These are phyloP conservation scores for Neostapfia colusana DNA, from an alignment of 176 grass and related monocot genomes.

Conservation along the genomic window DNA sequence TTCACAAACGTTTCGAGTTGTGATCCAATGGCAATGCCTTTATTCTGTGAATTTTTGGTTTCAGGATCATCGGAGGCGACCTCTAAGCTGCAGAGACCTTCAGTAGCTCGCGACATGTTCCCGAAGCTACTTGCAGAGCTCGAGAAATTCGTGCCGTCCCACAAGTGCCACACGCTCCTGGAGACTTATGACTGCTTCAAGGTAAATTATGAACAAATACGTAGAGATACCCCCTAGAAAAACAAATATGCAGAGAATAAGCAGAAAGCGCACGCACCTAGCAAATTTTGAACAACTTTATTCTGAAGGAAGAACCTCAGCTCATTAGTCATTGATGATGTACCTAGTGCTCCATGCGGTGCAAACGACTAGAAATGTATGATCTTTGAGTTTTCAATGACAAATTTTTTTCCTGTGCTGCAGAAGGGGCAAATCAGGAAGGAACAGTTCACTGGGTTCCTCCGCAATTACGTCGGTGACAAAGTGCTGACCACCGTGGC, in stretches of 20 bases:
- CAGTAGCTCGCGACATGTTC: constrained; percentile 48
- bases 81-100: constrained; percentile 30
- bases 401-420: constrained; percentile 23
- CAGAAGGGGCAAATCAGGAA: constrained; percentile 75
- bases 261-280: no score
- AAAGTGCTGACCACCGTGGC: constrained; percentile 51
- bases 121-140: constrained; percentile 61
- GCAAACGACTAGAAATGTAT: background rate
- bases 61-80: constrained; percentile 42
- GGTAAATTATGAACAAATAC: constrained; percentile 40
- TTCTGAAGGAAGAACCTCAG: background rate
- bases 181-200: constrained; percentile 46
- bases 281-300: no score
- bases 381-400: background rate
- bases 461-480: constrained; percentile 60
- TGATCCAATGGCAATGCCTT: background rate
- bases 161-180: constrained; percentile 37
- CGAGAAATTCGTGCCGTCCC: constrained; percentile 35
- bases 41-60: constrained; percentile 9
- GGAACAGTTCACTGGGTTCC: constrained; percentile 57
- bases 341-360: background rate
- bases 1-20: background rate
- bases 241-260: no score
- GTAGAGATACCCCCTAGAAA: no score
- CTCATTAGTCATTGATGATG: background rate